phyloP scores from a whole-genome alignment of 1,284 basidiomycete species.

The Cystobasidium sp. region DNA sequence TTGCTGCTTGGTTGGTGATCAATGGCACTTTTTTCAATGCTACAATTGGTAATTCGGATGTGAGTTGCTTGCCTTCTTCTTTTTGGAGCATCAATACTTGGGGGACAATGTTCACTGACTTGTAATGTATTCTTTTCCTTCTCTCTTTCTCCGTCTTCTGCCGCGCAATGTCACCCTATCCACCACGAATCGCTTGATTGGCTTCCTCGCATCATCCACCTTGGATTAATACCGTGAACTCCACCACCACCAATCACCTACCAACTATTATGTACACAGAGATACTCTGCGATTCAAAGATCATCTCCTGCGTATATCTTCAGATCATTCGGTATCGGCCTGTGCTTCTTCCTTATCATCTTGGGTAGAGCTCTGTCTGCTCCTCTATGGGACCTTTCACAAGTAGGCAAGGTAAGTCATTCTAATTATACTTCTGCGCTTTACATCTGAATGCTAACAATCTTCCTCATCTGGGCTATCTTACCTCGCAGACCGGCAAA shows the following conservation, averaged over 20 bases:
- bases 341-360: slow-evolving; percentile 54
- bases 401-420: slow-evolving; percentile 41
- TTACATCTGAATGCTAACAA: background rate
- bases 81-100: too few species aligned
- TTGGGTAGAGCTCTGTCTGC: slow-evolving; percentile 54
- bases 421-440: background rate
- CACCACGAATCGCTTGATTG: too few species aligned
- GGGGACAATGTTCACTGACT: background rate
- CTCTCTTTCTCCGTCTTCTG: background rate
- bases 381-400: slow-evolving; percentile 54
- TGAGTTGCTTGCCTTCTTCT: slow-evolving; percentile 20
- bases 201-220: too few species aligned
- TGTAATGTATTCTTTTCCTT: too few species aligned
- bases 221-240: too few species aligned
- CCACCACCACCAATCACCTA: background rate
- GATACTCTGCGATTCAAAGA: slow-evolving; percentile 54
- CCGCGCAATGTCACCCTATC: background rate
- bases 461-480: slow-evolving; percentile 12
- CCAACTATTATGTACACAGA: slow-evolving; percentile 14
- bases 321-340: slow-evolving; percentile 54
- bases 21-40: slow-evolving; percentile 56
- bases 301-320: slow-evolving; percentile 54
- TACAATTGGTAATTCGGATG: slow-evolving; percentile 48
- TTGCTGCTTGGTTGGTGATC: slow-evolving; percentile 54
- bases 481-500: slow-evolving; percentile 41